These are phyloP conservation scores for Venturia carpophila DNA, from an alignment of 2,329 filamentous ascomycete genomes.

Conservation along the genomic window DNA sequence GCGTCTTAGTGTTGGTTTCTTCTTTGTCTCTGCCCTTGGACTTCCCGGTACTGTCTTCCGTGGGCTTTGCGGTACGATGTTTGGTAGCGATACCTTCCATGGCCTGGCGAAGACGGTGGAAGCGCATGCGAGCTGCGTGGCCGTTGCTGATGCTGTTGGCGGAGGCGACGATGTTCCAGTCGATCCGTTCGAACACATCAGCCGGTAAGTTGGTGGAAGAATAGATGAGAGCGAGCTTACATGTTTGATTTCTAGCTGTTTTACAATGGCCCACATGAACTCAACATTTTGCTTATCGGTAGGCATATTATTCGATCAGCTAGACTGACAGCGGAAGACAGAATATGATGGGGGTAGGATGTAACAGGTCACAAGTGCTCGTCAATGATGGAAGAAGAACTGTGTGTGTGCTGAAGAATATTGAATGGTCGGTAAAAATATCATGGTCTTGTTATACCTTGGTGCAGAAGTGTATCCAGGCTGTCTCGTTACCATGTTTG, in stretches of 20 bases:
- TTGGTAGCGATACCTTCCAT: constrained; percentile 27
- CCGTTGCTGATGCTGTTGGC: constrained; percentile 47
- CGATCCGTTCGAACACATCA: constrained; percentile 35
- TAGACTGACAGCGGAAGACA: not conserved
- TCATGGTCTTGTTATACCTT: constrained; percentile 1
- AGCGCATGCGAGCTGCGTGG: constrained; percentile 51
- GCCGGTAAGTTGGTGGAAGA: not conserved
- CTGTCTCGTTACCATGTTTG: not conserved
- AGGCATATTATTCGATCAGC: constrained; percentile 28
- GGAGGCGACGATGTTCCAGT: constrained; percentile 46
- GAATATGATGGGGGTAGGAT: not conserved
- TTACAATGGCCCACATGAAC: constrained; percentile 49
- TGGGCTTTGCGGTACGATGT: not conserved
- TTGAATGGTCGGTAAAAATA: too few relatives aligned
- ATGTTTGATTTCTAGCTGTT: constrained; percentile 46
- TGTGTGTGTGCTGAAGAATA: not conserved
- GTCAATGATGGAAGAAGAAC: not conserved
- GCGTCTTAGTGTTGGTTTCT: not conserved
- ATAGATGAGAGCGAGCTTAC: constrained; percentile 28
- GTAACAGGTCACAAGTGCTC: not conserved
- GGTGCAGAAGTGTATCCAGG: not conserved
- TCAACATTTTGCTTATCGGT: constrained; percentile 43
- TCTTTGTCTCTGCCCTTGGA: not conserved
- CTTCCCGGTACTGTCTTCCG: not conserved
- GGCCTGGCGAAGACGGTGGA: constrained; percentile 46